Evolutionary conservation across 2,329 filamentous ascomycete species (phyloP), one percentile per base, ranked within the genome.

Genomic region (Lasiodiplodia citricola): DNA sequence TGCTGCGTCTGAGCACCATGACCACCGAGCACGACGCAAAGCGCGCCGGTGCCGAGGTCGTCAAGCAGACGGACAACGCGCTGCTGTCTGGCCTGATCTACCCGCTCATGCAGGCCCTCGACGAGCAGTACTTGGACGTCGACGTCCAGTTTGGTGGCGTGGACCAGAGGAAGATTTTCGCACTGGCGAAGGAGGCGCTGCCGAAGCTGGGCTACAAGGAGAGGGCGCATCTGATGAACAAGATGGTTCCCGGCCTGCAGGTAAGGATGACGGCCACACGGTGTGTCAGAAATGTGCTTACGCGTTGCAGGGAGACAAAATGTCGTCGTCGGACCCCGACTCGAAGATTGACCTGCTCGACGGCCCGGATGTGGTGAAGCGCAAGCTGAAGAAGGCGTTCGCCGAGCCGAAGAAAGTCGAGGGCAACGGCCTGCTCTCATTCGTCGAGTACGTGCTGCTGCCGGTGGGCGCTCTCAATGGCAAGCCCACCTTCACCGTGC

Each of bases 321-420:
- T 97, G 93, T 85, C 82, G 70, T 80, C 85, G 23, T 87, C 88
- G 69, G 91, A 92, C 73, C 81, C 83, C 74, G 91, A 94, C 80
- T 92, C 89, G 76, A 97, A 97, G 83, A 96, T 98, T 72, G 96
- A 98, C 77, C 86, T 98, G n/a, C 87, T 98, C 21, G 96, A 98
- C 76, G 73, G 87, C 0, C 83, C 91, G 0, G 93, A 96, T 0
- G 81, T 83, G 2, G 91, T 98, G 16, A 84, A 86, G 73, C 93
- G 91, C 84, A 80, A 80, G 71, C 72, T 80, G 21, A 90, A 90
- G 77, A 97, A 97, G 81, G 94, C 95, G 0, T 88, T 91, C 71
- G 92, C 92, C 25, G 87, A 88, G 18, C 94, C 94, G 38, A 89
- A 89, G 75, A 85, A 91, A 31, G 86, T 92, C 4, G 93, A 97